Conservation (phyloP, 2,329 filamentous ascomycete genomes). For the Alternaria sp. region DNA sequence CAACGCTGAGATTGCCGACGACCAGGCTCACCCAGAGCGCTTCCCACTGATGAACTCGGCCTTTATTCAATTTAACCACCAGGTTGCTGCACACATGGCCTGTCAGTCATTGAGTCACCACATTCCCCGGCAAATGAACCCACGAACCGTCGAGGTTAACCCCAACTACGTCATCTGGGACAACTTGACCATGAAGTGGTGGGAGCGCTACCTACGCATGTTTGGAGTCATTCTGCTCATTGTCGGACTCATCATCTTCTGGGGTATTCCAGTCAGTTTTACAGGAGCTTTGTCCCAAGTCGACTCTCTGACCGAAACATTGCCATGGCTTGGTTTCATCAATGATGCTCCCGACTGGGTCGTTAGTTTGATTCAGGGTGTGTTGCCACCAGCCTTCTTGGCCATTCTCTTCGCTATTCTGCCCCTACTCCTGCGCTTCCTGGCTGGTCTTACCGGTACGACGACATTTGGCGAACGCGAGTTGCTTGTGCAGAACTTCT, state of each 20-base stretch:
- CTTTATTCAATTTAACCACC: conserved; percentile 98
- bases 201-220: conserved; percentile 81
- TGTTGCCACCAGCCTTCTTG: conserved; percentile 79
- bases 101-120: conserved; percentile 93
- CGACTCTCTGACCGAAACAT: conserved; percentile 68
- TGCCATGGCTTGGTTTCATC: conserved; percentile 75
- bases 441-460: conserved; percentile 76
- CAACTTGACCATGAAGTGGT: conserved; percentile 96
- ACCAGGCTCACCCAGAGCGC: conserved; percentile 83
- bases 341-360: conserved; percentile 65
- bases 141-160: conserved; percentile 89
- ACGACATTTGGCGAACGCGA: conserved; percentile 82
- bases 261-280: conserved; percentile 89
- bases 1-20: conserved; percentile 89
- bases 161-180: conserved; percentile 95
- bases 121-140: conserved; percentile 90
- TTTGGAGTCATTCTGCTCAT: conserved; percentile 70
- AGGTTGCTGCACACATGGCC: conserved; percentile 97
- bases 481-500: conserved; percentile 88
- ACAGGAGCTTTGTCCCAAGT: conserved; percentile 84
- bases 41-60: conserved; percentile 95
- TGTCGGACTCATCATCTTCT: conserved; percentile 79
- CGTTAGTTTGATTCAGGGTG: conserved; percentile 78
- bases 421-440: conserved; percentile 76
- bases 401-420: conserved; percentile 80